Conservation (phyloP, 2,329 filamentous ascomycete genomes). For the Atkinsonella texensis region DNA sequence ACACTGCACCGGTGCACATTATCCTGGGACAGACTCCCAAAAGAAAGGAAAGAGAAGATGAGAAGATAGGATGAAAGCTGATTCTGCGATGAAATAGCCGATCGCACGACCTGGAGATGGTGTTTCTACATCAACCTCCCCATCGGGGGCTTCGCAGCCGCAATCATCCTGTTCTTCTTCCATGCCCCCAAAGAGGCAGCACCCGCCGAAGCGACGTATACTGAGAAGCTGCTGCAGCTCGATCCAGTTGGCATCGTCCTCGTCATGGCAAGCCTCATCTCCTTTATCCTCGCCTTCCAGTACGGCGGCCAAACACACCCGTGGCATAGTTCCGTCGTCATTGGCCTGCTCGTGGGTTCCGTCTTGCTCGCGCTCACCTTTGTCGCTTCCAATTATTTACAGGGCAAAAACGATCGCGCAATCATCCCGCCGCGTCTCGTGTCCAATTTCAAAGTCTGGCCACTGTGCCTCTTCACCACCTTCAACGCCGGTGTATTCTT, state of each 20-base stretch:
- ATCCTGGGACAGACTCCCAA: background rate
- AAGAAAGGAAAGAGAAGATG: conserved; percentile 2
- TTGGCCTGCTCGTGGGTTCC: conserved; percentile 20
- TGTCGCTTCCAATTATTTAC: conserved; percentile 21
- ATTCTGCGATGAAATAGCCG: conserved; percentile 6
- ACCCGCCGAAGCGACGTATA: background rate
- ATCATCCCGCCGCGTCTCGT: conserved; percentile 22
- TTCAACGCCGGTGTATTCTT: conserved; percentile 24
- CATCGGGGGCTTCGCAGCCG: conserved; percentile 11
- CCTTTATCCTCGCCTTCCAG: conserved; percentile 36
- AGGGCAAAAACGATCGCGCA: conserved; percentile 27
- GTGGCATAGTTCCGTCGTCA: conserved; percentile 14
- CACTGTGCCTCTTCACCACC: conserved; percentile 23
- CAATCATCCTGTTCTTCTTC: conserved; percentile 20
- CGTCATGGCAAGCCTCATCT: conserved; percentile 27
- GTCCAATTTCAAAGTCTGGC: conserved; percentile 26
- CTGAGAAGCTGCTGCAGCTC: conserved; percentile 9
- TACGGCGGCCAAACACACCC: conserved; percentile 29
- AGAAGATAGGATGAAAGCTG: background rate
- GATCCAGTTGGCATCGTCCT: conserved; percentile 19
- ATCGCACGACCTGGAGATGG: conserved; percentile 17
- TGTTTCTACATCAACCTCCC: conserved; percentile 20
- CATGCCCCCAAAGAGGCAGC: conserved; percentile 13
- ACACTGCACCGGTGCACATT: background rate
- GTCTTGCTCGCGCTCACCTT: conserved; percentile 23